These are phyloP conservation scores for Isoetes taiwanensis DNA, from an alignment of 75 land plant genomes.

Conservation along the genomic window DNA sequence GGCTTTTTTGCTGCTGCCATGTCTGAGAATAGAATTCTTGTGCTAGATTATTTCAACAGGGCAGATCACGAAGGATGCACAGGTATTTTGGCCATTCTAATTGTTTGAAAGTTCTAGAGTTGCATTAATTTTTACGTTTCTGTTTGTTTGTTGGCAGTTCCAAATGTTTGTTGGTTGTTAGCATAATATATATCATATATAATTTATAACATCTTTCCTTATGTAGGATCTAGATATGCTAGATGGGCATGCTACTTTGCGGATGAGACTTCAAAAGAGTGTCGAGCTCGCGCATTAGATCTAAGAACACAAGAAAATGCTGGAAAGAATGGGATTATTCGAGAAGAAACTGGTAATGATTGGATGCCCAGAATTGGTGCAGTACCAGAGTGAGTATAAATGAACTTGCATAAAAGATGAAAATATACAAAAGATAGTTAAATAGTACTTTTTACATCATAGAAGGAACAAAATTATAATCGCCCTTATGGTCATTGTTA, in stretches of 20 bases:
- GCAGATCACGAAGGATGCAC: conserved; percentile 4
- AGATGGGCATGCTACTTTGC: background rate
- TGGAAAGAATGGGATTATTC: background rate
- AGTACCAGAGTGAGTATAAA: background rate
- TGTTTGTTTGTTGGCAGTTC: too few species aligned
- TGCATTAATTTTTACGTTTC: too few species aligned
- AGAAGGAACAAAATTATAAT: too few species aligned
- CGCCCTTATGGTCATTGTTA: background rate
- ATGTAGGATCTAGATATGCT: background rate
- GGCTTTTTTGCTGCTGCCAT: background rate
- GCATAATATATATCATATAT: too few species aligned
- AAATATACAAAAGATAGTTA: too few species aligned
- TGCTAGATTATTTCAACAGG: conserved; percentile 2
- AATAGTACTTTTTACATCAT: too few species aligned
- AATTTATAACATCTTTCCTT: too few species aligned
- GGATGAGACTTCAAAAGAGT: conserved; percentile 2
- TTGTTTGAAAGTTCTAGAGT: background rate
- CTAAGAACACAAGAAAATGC: background rate
- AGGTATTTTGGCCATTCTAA: background rate
- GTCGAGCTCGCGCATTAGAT: background rate
- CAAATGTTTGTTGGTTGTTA: too few species aligned
- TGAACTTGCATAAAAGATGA: background rate
- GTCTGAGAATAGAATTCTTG: conserved; percentile 1
- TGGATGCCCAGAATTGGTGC: background rate
- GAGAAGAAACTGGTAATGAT: background rate